Evolutionary conservation across 148 eudicot genomes (phyloP).

Genomic region (Vaccinium vitisidaea): DNA sequence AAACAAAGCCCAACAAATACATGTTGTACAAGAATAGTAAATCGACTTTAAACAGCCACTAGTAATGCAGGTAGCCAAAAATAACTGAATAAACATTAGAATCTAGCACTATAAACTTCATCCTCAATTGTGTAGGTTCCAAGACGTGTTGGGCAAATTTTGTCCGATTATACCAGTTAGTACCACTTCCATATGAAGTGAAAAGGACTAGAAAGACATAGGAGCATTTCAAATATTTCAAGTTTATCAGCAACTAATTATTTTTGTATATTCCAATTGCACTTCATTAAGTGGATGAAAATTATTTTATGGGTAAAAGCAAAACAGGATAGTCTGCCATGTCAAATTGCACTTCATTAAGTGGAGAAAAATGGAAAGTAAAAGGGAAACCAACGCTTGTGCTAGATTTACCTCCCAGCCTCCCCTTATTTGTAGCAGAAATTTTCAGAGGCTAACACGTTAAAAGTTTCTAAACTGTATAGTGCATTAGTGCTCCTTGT

Average conservation of each 20-base stretch:
- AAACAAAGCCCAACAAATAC: neutral
- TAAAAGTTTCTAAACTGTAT: neutral
- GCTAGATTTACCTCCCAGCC: slow-evolving; percentile 6
- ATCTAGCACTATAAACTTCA: neutral
- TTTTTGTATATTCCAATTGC: neutral
- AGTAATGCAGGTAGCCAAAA: neutral
- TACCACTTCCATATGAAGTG: neutral
- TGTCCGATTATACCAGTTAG: neutral
- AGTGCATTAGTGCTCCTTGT: neutral
- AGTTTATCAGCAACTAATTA: neutral
- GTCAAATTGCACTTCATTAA: neutral
- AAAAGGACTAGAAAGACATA: neutral
- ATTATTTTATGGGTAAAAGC: neutral
- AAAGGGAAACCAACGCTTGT: neutral
- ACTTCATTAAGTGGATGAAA: neutral
- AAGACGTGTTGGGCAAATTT: neutral
- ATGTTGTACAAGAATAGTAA: neutral
- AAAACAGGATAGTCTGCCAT: neutral
- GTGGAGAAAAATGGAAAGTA: neutral
- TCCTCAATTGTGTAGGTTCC: neutral
- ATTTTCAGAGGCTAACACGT: neutral
- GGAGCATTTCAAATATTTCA: neutral
- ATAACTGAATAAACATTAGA: neutral
- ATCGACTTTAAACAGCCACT: neutral
- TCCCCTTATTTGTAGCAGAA: neutral